Evolutionary conservation across 2,329 filamentous ascomycete genomes (phyloP), one percentile per base, ranked within the genome.

Genomic region (Sporothrix euskadiensis): DNA sequence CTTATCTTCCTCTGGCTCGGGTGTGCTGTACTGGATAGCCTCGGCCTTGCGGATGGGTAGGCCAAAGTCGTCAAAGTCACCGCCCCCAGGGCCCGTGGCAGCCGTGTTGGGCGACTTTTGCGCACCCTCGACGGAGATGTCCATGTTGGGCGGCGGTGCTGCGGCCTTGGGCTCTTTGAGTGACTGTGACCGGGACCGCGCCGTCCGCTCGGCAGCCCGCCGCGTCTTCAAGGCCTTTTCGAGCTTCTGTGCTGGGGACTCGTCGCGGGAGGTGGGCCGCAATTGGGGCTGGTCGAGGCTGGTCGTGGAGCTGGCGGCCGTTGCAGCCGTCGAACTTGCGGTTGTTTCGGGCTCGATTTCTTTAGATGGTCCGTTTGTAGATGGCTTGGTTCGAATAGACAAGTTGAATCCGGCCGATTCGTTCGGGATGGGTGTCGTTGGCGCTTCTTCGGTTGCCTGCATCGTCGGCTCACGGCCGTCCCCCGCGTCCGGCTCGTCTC

Each of bases 41-140:
- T 63, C 72, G 1, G 75, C 59, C 77, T 85, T 87, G 79, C 84
- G 85, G 75, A 91, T 86, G 22, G 90, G 90, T 76, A 93, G 82
- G 69, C 91, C 91, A 80, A 93, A 93, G 76, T 93, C 91, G 80
- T 93, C 91, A 74, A 89, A 82, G 41, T 73, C 73, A n/a, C 47
- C 59, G 1, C 77, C 78, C 75, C 78, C 78, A 75, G 78, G 77
- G 75, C 79, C 77, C 78, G 80, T 81, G 76, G 76, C 73, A 74
- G 74, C 75, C 73, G 74, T 35, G 35, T 76, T 49, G 68, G 72
- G 52, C 0, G 72, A 66, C 65, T 68, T 69, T 16, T 69, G 63
- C 12, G 52, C 69, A 19, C 39, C 73, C 30, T 63, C 71, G 19
- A 69, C 71, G 7, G 69, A 49, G 9, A 32, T 56, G 12, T 63